These are phyloP conservation scores for Ochetophila trinervis DNA, from an alignment of 306 rosid species.

Conservation along the genomic window DNA sequence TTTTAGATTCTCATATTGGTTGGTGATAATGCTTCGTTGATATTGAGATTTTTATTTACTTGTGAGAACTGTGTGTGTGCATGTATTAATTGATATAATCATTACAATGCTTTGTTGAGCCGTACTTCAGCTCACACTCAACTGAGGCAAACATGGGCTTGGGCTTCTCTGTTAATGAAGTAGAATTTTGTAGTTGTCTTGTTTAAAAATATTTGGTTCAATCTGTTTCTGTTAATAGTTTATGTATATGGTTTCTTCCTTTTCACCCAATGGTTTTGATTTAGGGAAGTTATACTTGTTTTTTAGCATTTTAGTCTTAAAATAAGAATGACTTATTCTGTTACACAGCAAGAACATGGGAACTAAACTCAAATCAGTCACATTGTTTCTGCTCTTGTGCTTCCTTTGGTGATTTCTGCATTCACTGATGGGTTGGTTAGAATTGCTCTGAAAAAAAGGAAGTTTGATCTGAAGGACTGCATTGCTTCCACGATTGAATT, in stretches of 20 bases:
- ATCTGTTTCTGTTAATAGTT: background rate
- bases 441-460: conserved; percentile 48
- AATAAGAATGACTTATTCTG: background rate
- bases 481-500: conserved; percentile 45
- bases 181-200: no score
- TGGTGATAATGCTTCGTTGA: no score
- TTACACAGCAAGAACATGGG: conserved; percentile 41
- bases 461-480: conserved; percentile 37
- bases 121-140: no score
- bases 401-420: conserved; percentile 43
- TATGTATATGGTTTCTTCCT: background rate
- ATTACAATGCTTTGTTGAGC: no score
- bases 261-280: background rate
- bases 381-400: conserved; percentile 32
- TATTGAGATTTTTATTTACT: no score
- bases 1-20: no score
- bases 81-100: no score
- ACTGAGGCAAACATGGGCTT: no score
- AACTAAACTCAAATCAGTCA: conserved; percentile 9
- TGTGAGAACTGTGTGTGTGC: no score
- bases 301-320: background rate
- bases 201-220: no score
- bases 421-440: conserved; percentile 46
- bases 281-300: background rate
- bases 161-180: no score